Evolutionary conservation across 78 protist species (phyloP).

Genomic region (Emiliania huxleyi): DNA sequence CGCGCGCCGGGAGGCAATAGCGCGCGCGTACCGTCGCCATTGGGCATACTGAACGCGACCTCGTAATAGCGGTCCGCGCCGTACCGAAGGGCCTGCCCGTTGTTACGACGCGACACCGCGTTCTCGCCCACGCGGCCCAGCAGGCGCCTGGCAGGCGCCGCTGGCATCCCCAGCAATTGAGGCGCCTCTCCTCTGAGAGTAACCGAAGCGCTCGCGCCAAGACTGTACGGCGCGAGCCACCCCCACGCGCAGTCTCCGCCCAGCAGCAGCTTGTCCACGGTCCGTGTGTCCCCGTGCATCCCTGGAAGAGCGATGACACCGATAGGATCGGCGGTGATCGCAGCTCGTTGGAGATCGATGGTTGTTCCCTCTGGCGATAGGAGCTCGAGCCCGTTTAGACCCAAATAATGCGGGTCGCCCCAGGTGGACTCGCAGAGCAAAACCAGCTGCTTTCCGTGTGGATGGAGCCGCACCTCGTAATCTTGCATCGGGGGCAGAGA

Average conservation of each 20-base stretch:
- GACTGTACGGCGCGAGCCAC: slow-evolving; percentile 45
- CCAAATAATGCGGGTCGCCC: slow-evolving; percentile 80
- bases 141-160: too few relatives aligned
- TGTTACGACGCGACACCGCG: too few relatives aligned
- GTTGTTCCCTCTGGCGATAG: slow-evolving; percentile 15
- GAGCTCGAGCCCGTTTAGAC: slow-evolving; percentile 75
- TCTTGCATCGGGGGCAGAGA: not conserved
- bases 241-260: not conserved
- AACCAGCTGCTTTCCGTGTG: not conserved
- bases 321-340: slow-evolving; percentile 14
- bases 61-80: too few relatives aligned
- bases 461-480: not conserved
- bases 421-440: slow-evolving; percentile 43
- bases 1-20: too few relatives aligned
- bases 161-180: too few relatives aligned
- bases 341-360: not conserved
- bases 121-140: too few relatives aligned
- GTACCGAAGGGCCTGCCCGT: too few relatives aligned
- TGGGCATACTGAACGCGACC: too few relatives aligned
- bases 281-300: slow-evolving; percentile 18
- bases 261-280: slow-evolving; percentile 25
- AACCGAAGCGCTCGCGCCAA: slow-evolving; percentile 38
- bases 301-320: slow-evolving; percentile 5
- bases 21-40: too few relatives aligned
- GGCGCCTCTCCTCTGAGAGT: too few relatives aligned